Base-by-base conservation (phyloP, 257 asterid species). In the Lavandula angustifolia region DNA sequence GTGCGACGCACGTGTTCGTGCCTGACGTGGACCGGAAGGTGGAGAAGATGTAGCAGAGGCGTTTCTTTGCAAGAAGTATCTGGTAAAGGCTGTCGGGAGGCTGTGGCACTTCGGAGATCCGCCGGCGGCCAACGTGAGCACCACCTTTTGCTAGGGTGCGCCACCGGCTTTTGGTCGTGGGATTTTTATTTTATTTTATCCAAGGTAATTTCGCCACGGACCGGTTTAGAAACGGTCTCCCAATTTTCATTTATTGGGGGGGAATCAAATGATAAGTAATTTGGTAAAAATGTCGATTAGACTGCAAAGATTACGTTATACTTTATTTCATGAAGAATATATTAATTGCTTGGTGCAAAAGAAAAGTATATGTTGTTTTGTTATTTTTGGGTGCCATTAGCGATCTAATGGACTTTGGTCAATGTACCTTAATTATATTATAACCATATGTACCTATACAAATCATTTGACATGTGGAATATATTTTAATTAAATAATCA, bases 1-100 rank as follows among this genome's bases (percentile, higher is more conserved):
- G 96, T 0, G 79, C 60, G 54, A 92, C 95, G 49, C 92, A 92
- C 67, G 85, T 92, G 32, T 81, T 85, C 42, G 22, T 92, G 79
- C 98, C 89, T 63, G 98, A 92, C 52, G 89, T 89, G 74, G 82
- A 89, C 57, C 91, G 97, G 11, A 70, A 59, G 54, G 95, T 92
- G 54, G 97, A 92, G 86, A 85, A 80, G 65, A 77, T 68, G 72
- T 92, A 85, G 95, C 95, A 0, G 80, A 85, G 40, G 62, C 61
- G 56, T 87, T 92, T 46, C 66, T 92, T 77, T 92, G 98, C 72
- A 78, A 67, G 66, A 87, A 85, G 72, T 7, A 85, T 67, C 51
- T 79, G 34, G 84, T 82, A 13, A 66, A 84, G 40, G 81, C 67
- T 4, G 92, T 75, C 2, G 91, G 91, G 47, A 82, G 84, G 62